Evolutionary conservation across 2,329 filamentous ascomycete species (phyloP).

Genomic region (Neonectria sp.): DNA sequence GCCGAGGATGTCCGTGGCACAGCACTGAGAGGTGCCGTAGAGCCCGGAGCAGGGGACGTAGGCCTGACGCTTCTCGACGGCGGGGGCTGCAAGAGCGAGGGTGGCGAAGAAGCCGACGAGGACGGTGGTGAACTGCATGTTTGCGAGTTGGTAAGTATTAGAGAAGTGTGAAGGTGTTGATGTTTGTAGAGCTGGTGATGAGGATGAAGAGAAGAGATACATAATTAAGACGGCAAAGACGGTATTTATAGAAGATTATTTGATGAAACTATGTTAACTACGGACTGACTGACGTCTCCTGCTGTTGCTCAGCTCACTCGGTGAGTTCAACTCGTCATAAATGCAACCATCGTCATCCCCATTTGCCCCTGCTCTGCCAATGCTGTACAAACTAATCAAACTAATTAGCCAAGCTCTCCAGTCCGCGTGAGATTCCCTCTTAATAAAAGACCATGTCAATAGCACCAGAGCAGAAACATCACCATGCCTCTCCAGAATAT

Average conservation of each 20-base stretch:
- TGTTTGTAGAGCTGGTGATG: not conserved
- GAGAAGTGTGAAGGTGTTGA: not conserved
- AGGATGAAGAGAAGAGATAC: not conserved
- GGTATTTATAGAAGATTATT: not conserved
- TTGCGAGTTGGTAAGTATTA: conserved; percentile 11
- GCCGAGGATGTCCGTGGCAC: conserved; percentile 73
- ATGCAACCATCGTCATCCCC: not conserved
- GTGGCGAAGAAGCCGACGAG: conserved; percentile 47
- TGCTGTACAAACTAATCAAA: not conserved
- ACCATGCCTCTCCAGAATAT: not conserved
- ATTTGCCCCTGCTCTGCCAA: not conserved
- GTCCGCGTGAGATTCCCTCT: not conserved
- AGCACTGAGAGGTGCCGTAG: conserved; percentile 67
- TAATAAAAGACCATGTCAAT: conserved; percentile 3
- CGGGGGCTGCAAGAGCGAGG: conserved; percentile 46
- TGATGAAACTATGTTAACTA: not conserved
- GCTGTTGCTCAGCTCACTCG: not conserved
- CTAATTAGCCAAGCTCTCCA: not conserved
- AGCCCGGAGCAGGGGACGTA: conserved; percentile 61
- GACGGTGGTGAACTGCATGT: conserved; percentile 52
- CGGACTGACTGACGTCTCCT: not conserved
- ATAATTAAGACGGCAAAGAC: not conserved
- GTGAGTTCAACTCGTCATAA: not conserved
- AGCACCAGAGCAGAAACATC: not conserved
- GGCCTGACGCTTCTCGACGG: conserved; percentile 51